phyloP scores from a whole-genome alignment of 2,329 filamentous ascomycete genomes.

The Hymenoscyphus scutula region DNA sequence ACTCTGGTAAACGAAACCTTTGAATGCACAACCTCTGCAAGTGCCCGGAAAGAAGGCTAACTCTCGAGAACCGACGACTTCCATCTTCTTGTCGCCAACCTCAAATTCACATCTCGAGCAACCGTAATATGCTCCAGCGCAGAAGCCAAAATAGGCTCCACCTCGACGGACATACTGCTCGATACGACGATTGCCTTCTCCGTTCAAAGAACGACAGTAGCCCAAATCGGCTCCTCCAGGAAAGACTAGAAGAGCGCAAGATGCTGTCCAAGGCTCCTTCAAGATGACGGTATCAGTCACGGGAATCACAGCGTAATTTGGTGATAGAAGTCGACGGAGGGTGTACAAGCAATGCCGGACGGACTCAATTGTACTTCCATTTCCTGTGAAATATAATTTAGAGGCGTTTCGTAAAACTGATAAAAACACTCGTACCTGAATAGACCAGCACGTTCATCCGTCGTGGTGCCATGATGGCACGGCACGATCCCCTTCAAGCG shows the following conservation, averaged over 20 bases:
- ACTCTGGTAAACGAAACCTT: constrained; percentile 85
- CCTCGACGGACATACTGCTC: constrained; percentile 80
- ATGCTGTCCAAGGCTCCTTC: constrained; percentile 86
- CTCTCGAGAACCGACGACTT: constrained; percentile 83
- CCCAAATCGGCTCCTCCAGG: constrained; percentile 92
- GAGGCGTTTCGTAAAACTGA: not conserved
- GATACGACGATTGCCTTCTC: constrained; percentile 81
- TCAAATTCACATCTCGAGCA: constrained; percentile 84
- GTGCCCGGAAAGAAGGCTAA: constrained; percentile 83
- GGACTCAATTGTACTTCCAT: constrained; percentile 82
- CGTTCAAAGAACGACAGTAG: constrained; percentile 86
- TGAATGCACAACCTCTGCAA: constrained; percentile 83
- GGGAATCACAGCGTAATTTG: constrained; percentile 89
- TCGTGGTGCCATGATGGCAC: constrained; percentile 54
- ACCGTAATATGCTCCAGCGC: constrained; percentile 92
- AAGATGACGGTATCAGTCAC: constrained; percentile 75
- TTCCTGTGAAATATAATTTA: constrained; percentile 51
- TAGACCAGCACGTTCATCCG: constrained; percentile 93
- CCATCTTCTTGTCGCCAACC: constrained; percentile 74
- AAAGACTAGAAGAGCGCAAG: constrained; percentile 86
- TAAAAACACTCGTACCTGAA: constrained; percentile 61
- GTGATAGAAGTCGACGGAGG: constrained; percentile 79
- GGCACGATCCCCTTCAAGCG: constrained; percentile 28
- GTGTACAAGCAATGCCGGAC: constrained; percentile 87
- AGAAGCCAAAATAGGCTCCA: constrained; percentile 85